phyloP scores from a whole-genome alignment of 2,329 filamentous ascomycete species.

The Colletotrichum somersetense region DNA sequence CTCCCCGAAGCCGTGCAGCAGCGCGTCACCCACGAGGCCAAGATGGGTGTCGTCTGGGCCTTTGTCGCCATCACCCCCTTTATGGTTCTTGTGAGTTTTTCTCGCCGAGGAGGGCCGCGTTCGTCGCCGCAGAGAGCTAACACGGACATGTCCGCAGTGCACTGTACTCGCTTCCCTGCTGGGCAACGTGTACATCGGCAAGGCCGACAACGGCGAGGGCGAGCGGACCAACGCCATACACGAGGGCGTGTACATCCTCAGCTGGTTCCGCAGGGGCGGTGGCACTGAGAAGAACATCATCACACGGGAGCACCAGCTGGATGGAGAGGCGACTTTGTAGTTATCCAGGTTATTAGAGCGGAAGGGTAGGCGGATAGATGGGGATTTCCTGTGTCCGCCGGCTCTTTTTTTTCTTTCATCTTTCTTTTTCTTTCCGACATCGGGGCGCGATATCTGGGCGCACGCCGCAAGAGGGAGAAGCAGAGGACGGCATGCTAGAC shows the following conservation, averaged over 20 bases:
- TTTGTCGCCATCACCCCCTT: conserved; percentile 73
- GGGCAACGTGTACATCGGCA: conserved; percentile 52
- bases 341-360: neutral
- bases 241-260: conserved; percentile 49
- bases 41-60: conserved; percentile 73
- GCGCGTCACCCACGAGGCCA: conserved; percentile 57
- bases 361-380: neutral
- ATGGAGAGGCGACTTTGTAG: conserved; percentile 6
- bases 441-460: neutral
- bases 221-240: conserved; percentile 47
- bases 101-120: neutral
- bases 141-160: conserved; percentile 39
- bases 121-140: neutral
- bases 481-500: too few species aligned
- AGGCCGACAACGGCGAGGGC: conserved; percentile 46
- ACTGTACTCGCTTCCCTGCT: conserved; percentile 47
- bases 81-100: conserved; percentile 56
- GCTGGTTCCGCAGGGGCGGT: conserved; percentile 20
- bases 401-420: too few species aligned
- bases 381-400: too few species aligned
- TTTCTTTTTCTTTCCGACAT: too few species aligned
- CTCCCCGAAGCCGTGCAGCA: conserved; percentile 52
- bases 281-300: neutral
- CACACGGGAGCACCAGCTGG: conserved; percentile 8
- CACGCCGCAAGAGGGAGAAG: neutral